Conservation (phyloP, 2,329 filamentous ascomycete species). For the Corynespora cassiicola region DNA sequence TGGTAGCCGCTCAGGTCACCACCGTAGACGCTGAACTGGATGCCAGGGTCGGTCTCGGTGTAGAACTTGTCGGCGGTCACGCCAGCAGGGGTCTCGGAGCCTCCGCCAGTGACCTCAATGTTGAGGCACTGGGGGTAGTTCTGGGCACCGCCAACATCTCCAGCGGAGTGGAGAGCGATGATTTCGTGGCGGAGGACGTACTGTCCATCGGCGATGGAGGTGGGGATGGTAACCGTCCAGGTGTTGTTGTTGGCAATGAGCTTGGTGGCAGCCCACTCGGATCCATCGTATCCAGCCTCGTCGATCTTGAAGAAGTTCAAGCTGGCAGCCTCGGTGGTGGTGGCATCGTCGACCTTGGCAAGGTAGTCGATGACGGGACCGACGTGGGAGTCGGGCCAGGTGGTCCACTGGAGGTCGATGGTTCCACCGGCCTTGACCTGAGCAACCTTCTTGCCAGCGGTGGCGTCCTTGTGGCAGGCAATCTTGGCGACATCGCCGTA, state of each 20-base stretch:
- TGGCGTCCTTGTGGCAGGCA: constrained; percentile 65
- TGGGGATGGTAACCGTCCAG: constrained; percentile 60
- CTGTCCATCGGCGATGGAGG: constrained; percentile 60
- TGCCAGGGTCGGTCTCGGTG: constrained; percentile 63
- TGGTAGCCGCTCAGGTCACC: constrained; percentile 48
- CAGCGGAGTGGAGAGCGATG: constrained; percentile 65
- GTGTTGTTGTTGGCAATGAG: constrained; percentile 56
- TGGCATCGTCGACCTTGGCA: constrained; percentile 63
- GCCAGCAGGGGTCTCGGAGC: constrained; percentile 54
- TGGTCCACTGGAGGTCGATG: constrained; percentile 67
- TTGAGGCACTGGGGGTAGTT: constrained; percentile 62
- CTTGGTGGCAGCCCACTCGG: constrained; percentile 63
- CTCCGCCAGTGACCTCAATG: constrained; percentile 63
- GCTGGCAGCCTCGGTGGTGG: constrained; percentile 58
- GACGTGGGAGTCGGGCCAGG: constrained; percentile 70
- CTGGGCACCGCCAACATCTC: constrained; percentile 51
- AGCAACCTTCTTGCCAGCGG: constrained; percentile 58
- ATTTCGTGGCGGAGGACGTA: constrained; percentile 67
- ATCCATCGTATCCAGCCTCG: constrained; percentile 59
- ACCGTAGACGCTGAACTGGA: constrained; percentile 66
- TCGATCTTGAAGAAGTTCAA: constrained; percentile 71
- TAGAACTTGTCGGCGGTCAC: constrained; percentile 61
- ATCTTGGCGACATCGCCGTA: constrained; percentile 61
- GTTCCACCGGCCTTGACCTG: constrained; percentile 64
- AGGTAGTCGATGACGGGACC: constrained; percentile 71